A percentile compares a stretch with the other conserved stretches of the same genome.
Conservation (phyloP, 1,284 basidiomycete species). For the Cutaneotrichosporon cutaneum region DNA sequence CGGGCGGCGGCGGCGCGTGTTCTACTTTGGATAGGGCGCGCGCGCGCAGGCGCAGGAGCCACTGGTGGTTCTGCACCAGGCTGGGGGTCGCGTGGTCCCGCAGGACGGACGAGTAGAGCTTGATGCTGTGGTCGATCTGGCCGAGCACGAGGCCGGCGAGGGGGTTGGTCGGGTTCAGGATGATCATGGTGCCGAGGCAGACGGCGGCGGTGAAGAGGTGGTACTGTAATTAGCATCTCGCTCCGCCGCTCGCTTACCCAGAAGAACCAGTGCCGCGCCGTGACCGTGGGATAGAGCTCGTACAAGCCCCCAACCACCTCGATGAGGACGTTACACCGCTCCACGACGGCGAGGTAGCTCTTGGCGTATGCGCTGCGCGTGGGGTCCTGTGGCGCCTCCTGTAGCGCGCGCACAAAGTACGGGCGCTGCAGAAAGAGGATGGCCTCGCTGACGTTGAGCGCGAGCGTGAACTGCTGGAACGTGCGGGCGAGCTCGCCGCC, state of each 20-base stretch:
- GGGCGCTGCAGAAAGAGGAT: constrained; percentile 38
- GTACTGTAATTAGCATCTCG: constrained; percentile 26
- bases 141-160: constrained; percentile 24
- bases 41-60: constrained; percentile 32
- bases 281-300: constrained; percentile 30
- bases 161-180: constrained; percentile 26
- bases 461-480: constrained; percentile 38
- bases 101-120: constrained; percentile 28
- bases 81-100: constrained; percentile 23
- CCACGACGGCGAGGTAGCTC: constrained; percentile 36
- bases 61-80: constrained; percentile 33
- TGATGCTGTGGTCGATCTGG: constrained; percentile 31
- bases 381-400: constrained; percentile 31
- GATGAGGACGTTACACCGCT: constrained; percentile 38
- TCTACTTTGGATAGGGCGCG: constrained; percentile 23
- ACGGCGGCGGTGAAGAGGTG: constrained; percentile 42
- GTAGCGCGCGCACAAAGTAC: constrained; percentile 37
- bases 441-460: constrained; percentile 34
- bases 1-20: constrained; percentile 12
- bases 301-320: constrained; percentile 31
- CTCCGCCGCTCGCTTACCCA: constrained; percentile 26
- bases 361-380: constrained; percentile 27
- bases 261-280: constrained; percentile 40
- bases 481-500: constrained; percentile 28
- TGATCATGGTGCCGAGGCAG: constrained; percentile 33